These are phyloP conservation scores for Psilocybe tampanensis DNA, from an alignment of 768 basidiomycete genomes.

Conservation along the genomic window DNA sequence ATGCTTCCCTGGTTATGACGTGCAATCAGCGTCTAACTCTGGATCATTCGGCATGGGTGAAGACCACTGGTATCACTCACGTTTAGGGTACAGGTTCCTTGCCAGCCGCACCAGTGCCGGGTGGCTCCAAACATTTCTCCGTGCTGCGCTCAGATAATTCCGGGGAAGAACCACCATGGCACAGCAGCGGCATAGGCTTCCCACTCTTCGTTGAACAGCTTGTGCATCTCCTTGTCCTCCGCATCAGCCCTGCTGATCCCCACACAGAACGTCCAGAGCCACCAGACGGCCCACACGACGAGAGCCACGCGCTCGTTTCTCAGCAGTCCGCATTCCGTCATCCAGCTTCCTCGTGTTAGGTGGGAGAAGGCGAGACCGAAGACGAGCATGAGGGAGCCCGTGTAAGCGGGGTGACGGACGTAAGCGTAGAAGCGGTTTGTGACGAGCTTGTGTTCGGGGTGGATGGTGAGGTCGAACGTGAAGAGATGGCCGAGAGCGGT, in stretches of 20 bases:
- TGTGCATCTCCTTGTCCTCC: conserved; percentile 52
- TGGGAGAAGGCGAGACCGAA: conserved; percentile 48
- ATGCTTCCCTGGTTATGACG: no score
- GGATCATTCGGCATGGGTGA: no score
- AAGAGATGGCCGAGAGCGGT: conserved; percentile 53
- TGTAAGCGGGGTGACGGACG: conserved; percentile 60
- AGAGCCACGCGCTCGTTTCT: conserved; percentile 24
- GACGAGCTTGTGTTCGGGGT: conserved; percentile 51
- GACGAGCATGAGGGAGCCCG: conserved; percentile 53
- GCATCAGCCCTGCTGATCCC: conserved; percentile 50
- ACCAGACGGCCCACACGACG: conserved; percentile 44
- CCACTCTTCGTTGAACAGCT: conserved; percentile 49
- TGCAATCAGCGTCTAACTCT: no score
- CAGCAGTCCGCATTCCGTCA: conserved; percentile 44
- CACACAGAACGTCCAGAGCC: conserved; percentile 51
- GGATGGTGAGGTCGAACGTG: conserved; percentile 61
- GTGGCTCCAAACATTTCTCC: not conserved
- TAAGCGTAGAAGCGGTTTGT: conserved; percentile 51
- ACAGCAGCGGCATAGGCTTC: conserved; percentile 46
- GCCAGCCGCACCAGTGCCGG: no score
- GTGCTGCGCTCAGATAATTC: conserved; percentile 32
- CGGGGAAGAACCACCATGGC: conserved; percentile 52
- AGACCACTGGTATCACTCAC: no score
- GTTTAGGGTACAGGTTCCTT: no score
- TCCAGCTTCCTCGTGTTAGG: conserved; percentile 48